These are phyloP conservation scores for Candida buenavistaensis DNA, from an alignment of 1,139 yeast species.

Conservation along the genomic window DNA sequence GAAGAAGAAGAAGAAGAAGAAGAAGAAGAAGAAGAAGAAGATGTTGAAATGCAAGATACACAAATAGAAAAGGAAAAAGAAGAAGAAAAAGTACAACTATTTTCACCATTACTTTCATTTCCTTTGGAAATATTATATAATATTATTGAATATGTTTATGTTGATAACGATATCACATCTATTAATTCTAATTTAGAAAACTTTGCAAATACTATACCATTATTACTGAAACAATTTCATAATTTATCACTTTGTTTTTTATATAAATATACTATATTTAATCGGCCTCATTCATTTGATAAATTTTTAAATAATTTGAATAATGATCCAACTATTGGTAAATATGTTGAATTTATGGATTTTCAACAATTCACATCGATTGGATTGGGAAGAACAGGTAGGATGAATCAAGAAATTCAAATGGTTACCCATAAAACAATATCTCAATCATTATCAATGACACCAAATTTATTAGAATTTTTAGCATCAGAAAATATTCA, in stretches of 20 bases:
- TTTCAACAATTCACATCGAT: slow-evolving; percentile 88
- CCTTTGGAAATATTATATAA: slow-evolving; percentile 46
- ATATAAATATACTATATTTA: slow-evolving; percentile 69
- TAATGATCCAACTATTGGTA: slow-evolving; percentile 53
- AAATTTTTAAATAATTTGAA: slow-evolving; percentile 61
- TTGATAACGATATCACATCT: slow-evolving; percentile 36
- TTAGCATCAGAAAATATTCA: slow-evolving; percentile 85
- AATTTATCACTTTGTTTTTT: slow-evolving; percentile 40
- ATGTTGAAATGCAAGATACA: background rate
- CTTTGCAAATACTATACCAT: slow-evolving; percentile 42
- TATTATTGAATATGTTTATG: slow-evolving; percentile 46
- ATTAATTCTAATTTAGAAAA: slow-evolving; percentile 45
- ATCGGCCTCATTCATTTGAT: slow-evolving; percentile 81
- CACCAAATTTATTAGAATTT: slow-evolving; percentile 76
- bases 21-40: slow-evolving; percentile 1
- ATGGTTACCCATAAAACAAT: slow-evolving; percentile 83
- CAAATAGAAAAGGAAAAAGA: background rate
- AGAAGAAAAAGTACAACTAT: slow-evolving; percentile 11
- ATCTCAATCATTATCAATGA: slow-evolving; percentile 54
- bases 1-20: background rate
- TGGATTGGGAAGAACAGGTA: slow-evolving; percentile 85
- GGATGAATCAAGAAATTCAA: slow-evolving; percentile 89
- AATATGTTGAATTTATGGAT: slow-evolving; percentile 74
- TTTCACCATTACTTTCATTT: slow-evolving; percentile 21
- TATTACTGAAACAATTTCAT: slow-evolving; percentile 37